These are phyloP conservation scores for Calonectria leucothoes DNA, from an alignment of 2,329 filamentous ascomycete species.

Conservation along the genomic window DNA sequence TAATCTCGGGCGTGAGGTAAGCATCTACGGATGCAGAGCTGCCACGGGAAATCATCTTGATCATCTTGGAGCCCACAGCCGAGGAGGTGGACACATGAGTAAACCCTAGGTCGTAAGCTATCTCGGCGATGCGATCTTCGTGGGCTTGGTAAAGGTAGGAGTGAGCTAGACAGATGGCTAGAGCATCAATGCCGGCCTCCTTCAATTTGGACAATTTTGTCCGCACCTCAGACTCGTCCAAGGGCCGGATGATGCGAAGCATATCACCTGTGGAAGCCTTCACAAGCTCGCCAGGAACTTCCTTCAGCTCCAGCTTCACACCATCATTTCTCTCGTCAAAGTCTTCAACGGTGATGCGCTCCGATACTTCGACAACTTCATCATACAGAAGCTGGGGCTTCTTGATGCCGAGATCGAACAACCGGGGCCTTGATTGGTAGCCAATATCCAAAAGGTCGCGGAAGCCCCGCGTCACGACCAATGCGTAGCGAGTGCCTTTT, in stretches of 20 bases:
- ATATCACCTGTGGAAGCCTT: conserved; percentile 75
- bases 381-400: conserved; percentile 77
- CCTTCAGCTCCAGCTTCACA: conserved; percentile 57
- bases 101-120: conserved; percentile 55
- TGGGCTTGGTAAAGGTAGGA: conserved; percentile 73
- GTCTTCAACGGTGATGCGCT: conserved; percentile 78
- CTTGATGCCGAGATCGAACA: conserved; percentile 77
- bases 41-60: conserved; percentile 55
- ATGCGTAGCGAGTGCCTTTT: conserved; percentile 76
- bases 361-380: conserved; percentile 76
- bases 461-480: conserved; percentile 79
- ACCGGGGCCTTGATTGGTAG: conserved; percentile 77
- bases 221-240: conserved; percentile 63
- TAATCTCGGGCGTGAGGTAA: conserved; percentile 54
- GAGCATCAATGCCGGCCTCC: conserved; percentile 64
- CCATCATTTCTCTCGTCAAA: conserved; percentile 75
- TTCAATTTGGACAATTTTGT: conserved; percentile 69
- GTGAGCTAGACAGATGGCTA: conserved; percentile 75
- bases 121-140: conserved; percentile 49
- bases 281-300: conserved; percentile 65
- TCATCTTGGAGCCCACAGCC: conserved; percentile 49
- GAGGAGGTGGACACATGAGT: conserved; percentile 48
- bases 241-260: conserved; percentile 71
- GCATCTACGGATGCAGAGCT: conserved; percentile 55
- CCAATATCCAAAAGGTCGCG: conserved; percentile 78